These are phyloP conservation scores for Mrakia blollopis DNA, from an alignment of 768 basidiomycete genomes.

Conservation along the genomic window DNA sequence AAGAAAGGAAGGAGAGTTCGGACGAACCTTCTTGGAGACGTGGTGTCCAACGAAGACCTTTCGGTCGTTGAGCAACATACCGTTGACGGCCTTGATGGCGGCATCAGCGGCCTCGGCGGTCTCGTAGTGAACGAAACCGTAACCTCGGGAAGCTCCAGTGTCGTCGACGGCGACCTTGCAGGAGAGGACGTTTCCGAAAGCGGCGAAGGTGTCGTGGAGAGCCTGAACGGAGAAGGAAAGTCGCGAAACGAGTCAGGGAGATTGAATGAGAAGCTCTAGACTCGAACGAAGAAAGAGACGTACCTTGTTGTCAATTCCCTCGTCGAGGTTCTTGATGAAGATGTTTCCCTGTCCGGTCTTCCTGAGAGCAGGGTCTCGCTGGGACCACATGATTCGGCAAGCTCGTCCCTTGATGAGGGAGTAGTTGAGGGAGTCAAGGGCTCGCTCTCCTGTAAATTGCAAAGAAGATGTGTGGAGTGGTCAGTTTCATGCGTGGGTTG, in stretches of 20 bases:
- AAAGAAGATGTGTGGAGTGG: constrained; percentile 10
- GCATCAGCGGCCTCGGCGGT: constrained; percentile 91
- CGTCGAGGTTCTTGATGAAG: constrained; percentile 99
- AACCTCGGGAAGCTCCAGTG: constrained; percentile 90
- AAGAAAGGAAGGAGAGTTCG: background rate
- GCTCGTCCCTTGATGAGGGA: constrained; percentile 97
- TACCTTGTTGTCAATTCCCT: constrained; percentile 95
- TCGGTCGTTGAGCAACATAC: constrained; percentile 99
- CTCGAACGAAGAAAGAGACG: constrained; percentile 23
- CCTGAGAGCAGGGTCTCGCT: constrained; percentile 97
- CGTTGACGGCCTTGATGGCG: constrained; percentile 97
- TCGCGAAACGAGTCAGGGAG: constrained; percentile 11
- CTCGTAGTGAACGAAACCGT: constrained; percentile 99
- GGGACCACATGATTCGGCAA: constrained; percentile 99
- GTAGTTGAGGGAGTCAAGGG: constrained; percentile 98
- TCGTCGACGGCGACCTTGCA: constrained; percentile 99
- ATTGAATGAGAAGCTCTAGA: background rate
- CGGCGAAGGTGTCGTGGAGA: constrained; percentile 98
- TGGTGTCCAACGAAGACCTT: constrained; percentile 98
- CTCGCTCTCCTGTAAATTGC: constrained; percentile 71
- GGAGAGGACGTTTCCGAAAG: constrained; percentile 95
- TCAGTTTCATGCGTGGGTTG: background rate
- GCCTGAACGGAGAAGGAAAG: constrained; percentile 53
- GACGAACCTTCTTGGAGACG: constrained; percentile 82
- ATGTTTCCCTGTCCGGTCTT: constrained; percentile 99